phyloP scores from a whole-genome alignment of 2,329 filamentous ascomycete genomes.

The Leptodontidium sp. region DNA sequence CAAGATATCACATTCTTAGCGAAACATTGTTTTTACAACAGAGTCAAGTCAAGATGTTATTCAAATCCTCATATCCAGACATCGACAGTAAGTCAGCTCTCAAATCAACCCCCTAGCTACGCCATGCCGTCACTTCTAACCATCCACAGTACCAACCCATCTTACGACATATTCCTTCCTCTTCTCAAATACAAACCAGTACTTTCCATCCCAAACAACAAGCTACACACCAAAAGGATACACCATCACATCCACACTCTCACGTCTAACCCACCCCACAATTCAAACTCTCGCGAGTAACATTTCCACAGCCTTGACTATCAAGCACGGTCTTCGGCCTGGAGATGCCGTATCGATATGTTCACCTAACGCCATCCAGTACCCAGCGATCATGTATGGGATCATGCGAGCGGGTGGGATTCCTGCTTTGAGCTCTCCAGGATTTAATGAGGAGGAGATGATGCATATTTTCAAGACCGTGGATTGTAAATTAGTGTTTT shows the following conservation, averaged over 20 bases:
- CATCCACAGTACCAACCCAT: neutral
- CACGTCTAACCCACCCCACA: neutral
- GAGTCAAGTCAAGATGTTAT: neutral
- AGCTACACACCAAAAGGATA: slow-evolving; percentile 1
- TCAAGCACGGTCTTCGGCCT: slow-evolving; percentile 31
- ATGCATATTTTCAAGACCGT: slow-evolving; percentile 66
- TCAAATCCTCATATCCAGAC: neutral
- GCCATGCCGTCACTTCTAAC: neutral
- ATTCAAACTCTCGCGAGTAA: slow-evolving; percentile 5
- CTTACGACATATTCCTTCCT: slow-evolving; percentile 1
- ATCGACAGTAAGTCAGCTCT: slow-evolving; percentile 1
- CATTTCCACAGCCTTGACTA: slow-evolving; percentile 10
- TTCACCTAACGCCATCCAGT: slow-evolving; percentile 70
- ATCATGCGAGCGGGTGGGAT: slow-evolving; percentile 53
- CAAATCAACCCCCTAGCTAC: no score
- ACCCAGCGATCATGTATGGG: slow-evolving; percentile 67
- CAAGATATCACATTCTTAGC: neutral
- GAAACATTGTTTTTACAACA: neutral
- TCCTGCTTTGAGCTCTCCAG: slow-evolving; percentile 58
- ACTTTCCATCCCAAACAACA: neutral
- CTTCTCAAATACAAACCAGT: neutral
- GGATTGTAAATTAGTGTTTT: slow-evolving; percentile 55
- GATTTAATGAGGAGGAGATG: slow-evolving; percentile 73
- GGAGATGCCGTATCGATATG: slow-evolving; percentile 66
- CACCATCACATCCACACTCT: neutral